Percentiles rank a stretch among this genome's conserved stretches.
Evolutionary conservation across 495 filamentous ascomycete genomes (phyloP).

Genomic region (Evernia prunastri): DNA sequence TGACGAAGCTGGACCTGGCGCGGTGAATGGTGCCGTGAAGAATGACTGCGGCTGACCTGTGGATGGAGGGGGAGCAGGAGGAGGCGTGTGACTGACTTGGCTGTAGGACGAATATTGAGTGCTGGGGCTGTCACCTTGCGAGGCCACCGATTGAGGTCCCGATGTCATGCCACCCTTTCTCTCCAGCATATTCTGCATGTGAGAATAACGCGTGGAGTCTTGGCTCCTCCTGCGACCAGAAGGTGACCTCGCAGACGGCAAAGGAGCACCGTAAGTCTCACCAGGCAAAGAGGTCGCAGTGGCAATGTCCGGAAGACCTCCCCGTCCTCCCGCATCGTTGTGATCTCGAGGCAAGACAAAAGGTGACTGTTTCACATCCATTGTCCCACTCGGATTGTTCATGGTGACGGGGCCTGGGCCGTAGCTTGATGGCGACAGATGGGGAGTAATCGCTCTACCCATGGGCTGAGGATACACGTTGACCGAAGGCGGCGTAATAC

Average conservation of each 20-base stretch:
- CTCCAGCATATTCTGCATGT: constrained; percentile 11
- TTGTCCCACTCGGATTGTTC: constrained; percentile 35
- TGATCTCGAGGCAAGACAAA: constrained; percentile 31
- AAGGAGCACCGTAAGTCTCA: constrained; percentile 26
- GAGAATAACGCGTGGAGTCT: constrained; percentile 17
- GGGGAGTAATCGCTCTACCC: constrained; percentile 48
- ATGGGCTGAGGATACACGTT: constrained; percentile 35
- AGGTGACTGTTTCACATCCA: constrained; percentile 45
- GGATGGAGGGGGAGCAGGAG: constrained; percentile 19
- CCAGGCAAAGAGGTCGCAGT: constrained; percentile 28
- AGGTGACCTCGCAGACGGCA: constrained; percentile 31
- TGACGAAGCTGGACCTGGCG: constrained; percentile 26
- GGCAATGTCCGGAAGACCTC: constrained; percentile 17
- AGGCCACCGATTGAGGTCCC: constrained; percentile 32
- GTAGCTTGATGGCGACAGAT: constrained; percentile 53
- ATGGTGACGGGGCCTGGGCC: constrained; percentile 40
- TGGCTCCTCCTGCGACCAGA: constrained; percentile 25
- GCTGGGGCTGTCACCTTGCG: constrained; percentile 51
- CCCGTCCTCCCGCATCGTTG: constrained; percentile 10
- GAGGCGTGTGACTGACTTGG: constrained; percentile 38
- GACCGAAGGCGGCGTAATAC: constrained; percentile 28
- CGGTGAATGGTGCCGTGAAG: constrained; percentile 29
- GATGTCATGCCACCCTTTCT: constrained; percentile 36
- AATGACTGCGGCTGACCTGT: constrained; percentile 30
- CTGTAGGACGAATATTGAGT: constrained; percentile 47